Evolutionary conservation across 306 rosid genomes (phyloP).

Genomic region (Styphnolobium japonicum): DNA sequence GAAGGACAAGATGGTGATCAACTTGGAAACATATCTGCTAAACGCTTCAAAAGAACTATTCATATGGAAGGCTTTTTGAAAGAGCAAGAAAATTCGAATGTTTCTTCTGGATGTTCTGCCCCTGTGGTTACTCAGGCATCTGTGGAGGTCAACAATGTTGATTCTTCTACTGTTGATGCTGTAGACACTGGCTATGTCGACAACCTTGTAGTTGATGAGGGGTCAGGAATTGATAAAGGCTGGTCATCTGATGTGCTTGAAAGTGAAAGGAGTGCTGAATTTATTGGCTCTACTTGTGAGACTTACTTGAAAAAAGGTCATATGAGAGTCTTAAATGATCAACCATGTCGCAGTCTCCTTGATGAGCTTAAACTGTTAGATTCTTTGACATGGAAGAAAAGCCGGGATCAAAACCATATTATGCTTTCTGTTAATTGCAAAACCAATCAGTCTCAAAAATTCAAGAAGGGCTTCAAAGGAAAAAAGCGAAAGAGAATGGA

Average conservation of each 20-base stretch:
- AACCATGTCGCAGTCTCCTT: constrained; percentile 50
- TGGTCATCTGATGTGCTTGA: constrained; percentile 53
- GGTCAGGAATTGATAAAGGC: constrained; percentile 49
- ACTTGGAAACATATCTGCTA: constrained; percentile 24
- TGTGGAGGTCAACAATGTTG: constrained; percentile 42
- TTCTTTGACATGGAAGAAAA: constrained; percentile 57
- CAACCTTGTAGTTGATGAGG: constrained; percentile 53
- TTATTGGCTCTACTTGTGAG: constrained; percentile 34
- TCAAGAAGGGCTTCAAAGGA: constrained; percentile 27
- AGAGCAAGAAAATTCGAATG: constrained; percentile 49
- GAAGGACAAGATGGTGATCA: constrained; percentile 35
- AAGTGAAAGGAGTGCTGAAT: constrained; percentile 47
- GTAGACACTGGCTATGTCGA: constrained; percentile 37
- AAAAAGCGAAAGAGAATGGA: constrained; percentile 38
- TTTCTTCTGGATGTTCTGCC: constrained; percentile 58
- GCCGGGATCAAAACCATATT: constrained; percentile 32
- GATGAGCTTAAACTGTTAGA: constrained; percentile 59
- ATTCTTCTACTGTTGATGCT: constrained; percentile 41
- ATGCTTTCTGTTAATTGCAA: constrained; percentile 23
- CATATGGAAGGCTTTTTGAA: constrained; percentile 26
- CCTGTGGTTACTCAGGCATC: constrained; percentile 51
- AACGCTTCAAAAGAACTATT: constrained; percentile 28
- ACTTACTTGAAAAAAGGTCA: constrained; percentile 30
- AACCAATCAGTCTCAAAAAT: constrained; percentile 25
- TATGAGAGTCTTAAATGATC: constrained; percentile 32